A percentile compares a stretch with the other conserved stretches of the same genome.
Conservation (phyloP, 2,329 filamentous ascomycete genomes). For the Microsporum canis region DNA sequence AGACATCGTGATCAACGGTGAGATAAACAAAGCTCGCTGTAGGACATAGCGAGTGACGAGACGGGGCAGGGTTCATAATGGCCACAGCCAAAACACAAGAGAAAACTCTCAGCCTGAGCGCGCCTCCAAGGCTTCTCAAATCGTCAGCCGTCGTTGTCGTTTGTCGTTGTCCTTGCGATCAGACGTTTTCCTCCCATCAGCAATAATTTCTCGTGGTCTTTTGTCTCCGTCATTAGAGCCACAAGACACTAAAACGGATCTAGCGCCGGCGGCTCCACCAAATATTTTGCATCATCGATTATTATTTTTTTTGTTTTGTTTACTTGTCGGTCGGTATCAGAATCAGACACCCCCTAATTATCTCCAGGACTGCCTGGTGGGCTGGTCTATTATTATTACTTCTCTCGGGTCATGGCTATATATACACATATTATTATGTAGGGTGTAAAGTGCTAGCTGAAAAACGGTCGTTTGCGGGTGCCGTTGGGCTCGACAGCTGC, state of each 20-base stretch:
- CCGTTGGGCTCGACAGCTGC: slow-evolving; percentile 23
- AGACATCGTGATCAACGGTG: slow-evolving; percentile 29
- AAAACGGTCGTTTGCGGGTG: slow-evolving; percentile 19
- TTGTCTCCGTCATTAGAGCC: neutral
- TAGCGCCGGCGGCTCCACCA: neutral
- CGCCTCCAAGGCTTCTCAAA: neutral
- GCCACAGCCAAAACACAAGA: slow-evolving; percentile 17
- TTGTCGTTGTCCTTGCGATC: neutral
- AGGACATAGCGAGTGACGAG: slow-evolving; percentile 34
- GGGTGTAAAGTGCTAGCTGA: slow-evolving; percentile 5
- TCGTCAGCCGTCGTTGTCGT: neutral
- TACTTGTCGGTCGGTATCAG: neutral
- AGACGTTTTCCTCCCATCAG: neutral
- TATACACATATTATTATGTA: neutral
- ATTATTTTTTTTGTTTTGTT: neutral
- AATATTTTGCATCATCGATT: neutral
- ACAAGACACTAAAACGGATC: neutral
- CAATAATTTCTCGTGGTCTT: neutral
- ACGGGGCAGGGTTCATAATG: slow-evolving; percentile 26
- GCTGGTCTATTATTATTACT: neutral
- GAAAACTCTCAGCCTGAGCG: neutral
- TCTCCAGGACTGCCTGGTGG: neutral
- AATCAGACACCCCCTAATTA: neutral
- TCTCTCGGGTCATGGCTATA: neutral
- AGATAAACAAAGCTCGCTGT: slow-evolving; percentile 30